Evolutionary conservation across 2,329 filamentous ascomycete genomes (phyloP).

Genomic region (Chaetomium globosum): DNA sequence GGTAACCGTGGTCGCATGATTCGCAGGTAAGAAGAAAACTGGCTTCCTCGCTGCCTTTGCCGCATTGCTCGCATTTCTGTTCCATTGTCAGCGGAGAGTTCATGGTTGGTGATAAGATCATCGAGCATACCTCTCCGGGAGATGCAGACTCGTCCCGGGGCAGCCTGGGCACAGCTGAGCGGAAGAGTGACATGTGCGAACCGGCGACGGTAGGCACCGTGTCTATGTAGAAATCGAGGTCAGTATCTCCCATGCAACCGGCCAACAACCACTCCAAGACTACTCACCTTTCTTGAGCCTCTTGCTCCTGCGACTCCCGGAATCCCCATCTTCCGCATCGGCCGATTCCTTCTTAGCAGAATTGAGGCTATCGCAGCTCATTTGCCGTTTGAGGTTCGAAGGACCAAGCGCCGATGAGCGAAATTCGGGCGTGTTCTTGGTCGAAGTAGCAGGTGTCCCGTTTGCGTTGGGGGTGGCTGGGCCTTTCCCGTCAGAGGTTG

Average conservation of each 20-base stretch:
- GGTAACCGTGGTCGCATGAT: conserved; percentile 85
- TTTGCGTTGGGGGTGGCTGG: conserved; percentile 63
- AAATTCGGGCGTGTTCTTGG: conserved; percentile 67
- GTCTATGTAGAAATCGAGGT: conserved; percentile 47
- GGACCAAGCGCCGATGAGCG: conserved; percentile 58
- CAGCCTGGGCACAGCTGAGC: conserved; percentile 73
- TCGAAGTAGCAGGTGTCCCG: conserved; percentile 64
- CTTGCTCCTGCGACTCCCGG: conserved; percentile 81
- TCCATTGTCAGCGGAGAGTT: conserved; percentile 23
- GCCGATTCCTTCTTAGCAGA: conserved; percentile 51
- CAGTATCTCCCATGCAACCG: conserved; percentile 39
- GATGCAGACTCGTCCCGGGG: conserved; percentile 55
- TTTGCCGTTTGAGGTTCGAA: conserved; percentile 73
- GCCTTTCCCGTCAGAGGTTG: conserved; percentile 54
- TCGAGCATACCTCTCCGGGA: conserved; percentile 48
- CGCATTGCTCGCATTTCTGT: conserved; percentile 84
- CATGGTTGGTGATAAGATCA: background rate
- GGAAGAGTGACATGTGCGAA: conserved; percentile 94
- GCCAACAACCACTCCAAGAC: background rate
- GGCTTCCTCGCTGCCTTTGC: conserved; percentile 69
- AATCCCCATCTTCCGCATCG: conserved; percentile 63
- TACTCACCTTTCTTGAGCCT: conserved; percentile 79
- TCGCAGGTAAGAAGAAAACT: conserved; percentile 79
- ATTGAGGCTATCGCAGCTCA: conserved; percentile 62
- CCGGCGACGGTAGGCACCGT: conserved; percentile 83